Evolutionary conservation across 169 alveolate genomes (phyloP).

Genomic region (Eimeria maxima): DNA sequence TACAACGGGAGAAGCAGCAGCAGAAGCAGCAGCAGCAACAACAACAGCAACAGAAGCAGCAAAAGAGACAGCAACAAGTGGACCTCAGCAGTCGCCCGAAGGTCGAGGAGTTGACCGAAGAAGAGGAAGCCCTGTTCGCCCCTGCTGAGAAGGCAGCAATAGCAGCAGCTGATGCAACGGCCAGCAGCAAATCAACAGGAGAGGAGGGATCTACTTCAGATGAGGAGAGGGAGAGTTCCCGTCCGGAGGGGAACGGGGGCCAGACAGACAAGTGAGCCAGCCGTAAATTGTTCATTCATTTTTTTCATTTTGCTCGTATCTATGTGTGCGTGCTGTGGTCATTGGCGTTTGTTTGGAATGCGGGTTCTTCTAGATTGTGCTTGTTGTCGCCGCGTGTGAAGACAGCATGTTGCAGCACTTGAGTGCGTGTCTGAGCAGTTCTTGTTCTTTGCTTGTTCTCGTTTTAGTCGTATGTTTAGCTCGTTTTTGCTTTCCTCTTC

Average conservation of each 20-base stretch:
- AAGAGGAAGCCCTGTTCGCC: slow-evolving; percentile 70
- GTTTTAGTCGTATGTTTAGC: background rate
- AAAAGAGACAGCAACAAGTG: slow-evolving; percentile 49
- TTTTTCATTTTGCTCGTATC: background rate
- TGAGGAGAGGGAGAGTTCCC: slow-evolving; percentile 84
- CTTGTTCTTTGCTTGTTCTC: background rate
- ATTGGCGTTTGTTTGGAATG: background rate
- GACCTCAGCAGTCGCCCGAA: slow-evolving; percentile 72
- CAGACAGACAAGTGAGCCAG: slow-evolving; percentile 91
- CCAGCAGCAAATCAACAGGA: slow-evolving; percentile 11
- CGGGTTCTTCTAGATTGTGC: background rate
- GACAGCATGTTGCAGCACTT: background rate
- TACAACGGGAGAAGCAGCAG: slow-evolving; percentile 79
- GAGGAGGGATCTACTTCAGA: slow-evolving; percentile 81
- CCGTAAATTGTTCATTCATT: background rate
- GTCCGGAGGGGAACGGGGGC: slow-evolving; percentile 94
- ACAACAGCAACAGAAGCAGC: slow-evolving; percentile 41
- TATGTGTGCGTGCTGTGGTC: background rate
- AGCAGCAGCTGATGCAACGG: background rate
- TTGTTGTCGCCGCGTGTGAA: background rate
- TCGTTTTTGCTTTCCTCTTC: background rate
- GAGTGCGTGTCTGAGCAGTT: background rate
- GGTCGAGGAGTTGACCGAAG: slow-evolving; percentile 87
- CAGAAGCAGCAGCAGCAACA: slow-evolving; percentile 51
- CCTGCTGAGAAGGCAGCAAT: slow-evolving; percentile 15